These are phyloP conservation scores for Myrica gale DNA, from an alignment of 306 rosid species.

Conservation along the genomic window DNA sequence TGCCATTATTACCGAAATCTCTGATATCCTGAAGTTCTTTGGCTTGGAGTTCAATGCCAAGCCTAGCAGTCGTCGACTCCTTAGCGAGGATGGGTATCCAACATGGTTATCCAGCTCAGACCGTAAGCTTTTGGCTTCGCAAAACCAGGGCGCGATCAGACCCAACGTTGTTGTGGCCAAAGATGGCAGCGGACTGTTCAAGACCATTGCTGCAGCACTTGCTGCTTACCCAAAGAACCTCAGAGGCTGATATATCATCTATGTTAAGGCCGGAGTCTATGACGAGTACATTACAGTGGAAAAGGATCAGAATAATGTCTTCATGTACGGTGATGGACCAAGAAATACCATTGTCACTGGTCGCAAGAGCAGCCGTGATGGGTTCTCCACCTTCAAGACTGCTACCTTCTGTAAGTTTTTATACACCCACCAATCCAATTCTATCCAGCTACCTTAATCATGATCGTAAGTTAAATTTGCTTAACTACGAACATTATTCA, in stretches of 20 bases:
- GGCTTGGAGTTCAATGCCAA: slow-evolving; percentile 37
- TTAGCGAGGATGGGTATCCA: slow-evolving; percentile 48
- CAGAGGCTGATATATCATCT: slow-evolving; percentile 46
- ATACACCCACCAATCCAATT: neutral
- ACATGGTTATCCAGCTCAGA: slow-evolving; percentile 52
- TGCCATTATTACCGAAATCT: slow-evolving; percentile 40
- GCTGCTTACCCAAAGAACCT: slow-evolving; percentile 41
- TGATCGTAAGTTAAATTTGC: neutral
- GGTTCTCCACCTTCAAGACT: slow-evolving; percentile 43
- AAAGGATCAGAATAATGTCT: slow-evolving; percentile 24
- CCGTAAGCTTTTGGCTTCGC: slow-evolving; percentile 45
- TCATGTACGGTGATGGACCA: slow-evolving; percentile 76
- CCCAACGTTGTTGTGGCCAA: slow-evolving; percentile 66
- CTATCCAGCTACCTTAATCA: too few species aligned
- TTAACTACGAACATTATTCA: neutral
- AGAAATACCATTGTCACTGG: slow-evolving; percentile 55
- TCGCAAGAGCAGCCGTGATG: slow-evolving; percentile 21
- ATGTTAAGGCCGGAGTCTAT: slow-evolving; percentile 67
- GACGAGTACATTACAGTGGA: slow-evolving; percentile 44
- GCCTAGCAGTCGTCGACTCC: slow-evolving; percentile 50
- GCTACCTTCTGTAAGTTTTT: slow-evolving; percentile 50
- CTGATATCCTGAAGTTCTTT: slow-evolving; percentile 27
- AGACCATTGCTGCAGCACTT: slow-evolving; percentile 46
- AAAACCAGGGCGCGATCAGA: neutral
- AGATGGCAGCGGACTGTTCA: slow-evolving; percentile 62